A percentile compares a stretch with the other conserved stretches of the same genome.
Conservation (phyloP, 805 yeast species). For the Candida sakaeoensis region DNA sequence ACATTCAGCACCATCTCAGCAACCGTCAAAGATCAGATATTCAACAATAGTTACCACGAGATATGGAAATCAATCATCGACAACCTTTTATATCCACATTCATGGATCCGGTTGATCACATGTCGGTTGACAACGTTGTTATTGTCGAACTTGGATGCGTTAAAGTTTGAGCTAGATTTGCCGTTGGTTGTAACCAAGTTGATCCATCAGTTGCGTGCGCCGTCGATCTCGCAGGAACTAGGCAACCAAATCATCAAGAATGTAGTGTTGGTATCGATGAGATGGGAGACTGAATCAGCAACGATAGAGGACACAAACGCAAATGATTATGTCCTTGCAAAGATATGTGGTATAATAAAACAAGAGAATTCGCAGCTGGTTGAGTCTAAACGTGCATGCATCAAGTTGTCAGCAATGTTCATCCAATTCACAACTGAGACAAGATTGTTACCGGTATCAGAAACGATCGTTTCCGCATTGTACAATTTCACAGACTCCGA, state of each 20-base stretch:
- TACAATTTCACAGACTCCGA: conserved; percentile 45
- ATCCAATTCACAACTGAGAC: conserved; percentile 46
- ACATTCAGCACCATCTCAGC: conserved; percentile 44
- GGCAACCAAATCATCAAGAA: conserved; percentile 66
- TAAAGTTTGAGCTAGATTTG: conserved; percentile 43
- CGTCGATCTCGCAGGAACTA: conserved; percentile 59
- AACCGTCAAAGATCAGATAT: conserved; percentile 29
- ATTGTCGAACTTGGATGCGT: conserved; percentile 37
- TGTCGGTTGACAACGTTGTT: conserved; percentile 55
- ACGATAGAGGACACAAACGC: conserved; percentile 26
- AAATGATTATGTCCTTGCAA: conserved; percentile 59
- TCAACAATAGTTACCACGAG: conserved; percentile 23
- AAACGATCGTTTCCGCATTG: conserved; percentile 52
- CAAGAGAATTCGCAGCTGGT: conserved; percentile 54
- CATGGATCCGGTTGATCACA: conserved; percentile 80
- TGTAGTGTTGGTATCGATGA: conserved; percentile 53
- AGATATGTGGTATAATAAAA: conserved; percentile 60
- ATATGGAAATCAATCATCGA: conserved; percentile 54
- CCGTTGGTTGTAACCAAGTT: conserved; percentile 66
- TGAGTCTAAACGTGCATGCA: conserved; percentile 61
- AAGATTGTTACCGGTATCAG: conserved; percentile 40
- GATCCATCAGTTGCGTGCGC: conserved; percentile 80
- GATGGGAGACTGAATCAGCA: conserved; percentile 48
- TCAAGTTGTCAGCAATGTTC: conserved; percentile 67
- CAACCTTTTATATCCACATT: conserved; percentile 75